Base-by-base conservation (phyloP, 208 protist genomes). In the Leishmania major region DNA sequence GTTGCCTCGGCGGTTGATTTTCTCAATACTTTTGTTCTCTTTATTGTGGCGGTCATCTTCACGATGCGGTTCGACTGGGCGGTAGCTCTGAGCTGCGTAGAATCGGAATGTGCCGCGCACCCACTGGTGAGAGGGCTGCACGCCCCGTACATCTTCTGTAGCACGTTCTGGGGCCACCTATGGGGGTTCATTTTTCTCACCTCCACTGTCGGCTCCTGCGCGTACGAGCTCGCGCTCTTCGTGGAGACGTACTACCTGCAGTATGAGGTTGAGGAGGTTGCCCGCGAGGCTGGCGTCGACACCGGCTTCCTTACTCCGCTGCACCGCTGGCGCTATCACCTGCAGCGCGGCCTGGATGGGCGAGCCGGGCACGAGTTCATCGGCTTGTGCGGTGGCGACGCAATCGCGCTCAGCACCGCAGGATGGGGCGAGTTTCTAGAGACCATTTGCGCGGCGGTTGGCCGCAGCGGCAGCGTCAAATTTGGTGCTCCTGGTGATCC, bases 391-490 rank as follows among this genome's bases (percentile, higher is more conserved):
- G 78, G 80, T 22, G 78, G 79, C 67, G 71, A 85, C 35, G n/a
- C 72, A 8, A 83, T 84, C 3, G 87, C 91, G 78, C 82, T 97
- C 71, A 89, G 85, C 70, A 91, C 87, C 64, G 89, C 94, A 69
- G 86, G 86, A 47, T 97, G 94, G 92, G 88, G 88, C 13, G 80
- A 84, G 17, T 97, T 95, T 85, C 75, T 95, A 53, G 87, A 95
- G 66, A 76, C 43, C 13, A 75, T 97, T 28, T 95, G 94, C 77
- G 87, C 72, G 43, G 72, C 83, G 25, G 81, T 83, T 13, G 80
- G 79, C 45, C 84, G 77, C n/a, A 82, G 57, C 67, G 67, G 77
- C 72, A 80, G 78, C 74, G 57, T 88, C 25, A 88, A 88, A 55
- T 79, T 85, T 49, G 83, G 81, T 31, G 75, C 66, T 10, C 73